Evolutionary conservation across 202 grass and related monocot genomes (phyloP).

Genomic region (Setaria italica): DNA sequence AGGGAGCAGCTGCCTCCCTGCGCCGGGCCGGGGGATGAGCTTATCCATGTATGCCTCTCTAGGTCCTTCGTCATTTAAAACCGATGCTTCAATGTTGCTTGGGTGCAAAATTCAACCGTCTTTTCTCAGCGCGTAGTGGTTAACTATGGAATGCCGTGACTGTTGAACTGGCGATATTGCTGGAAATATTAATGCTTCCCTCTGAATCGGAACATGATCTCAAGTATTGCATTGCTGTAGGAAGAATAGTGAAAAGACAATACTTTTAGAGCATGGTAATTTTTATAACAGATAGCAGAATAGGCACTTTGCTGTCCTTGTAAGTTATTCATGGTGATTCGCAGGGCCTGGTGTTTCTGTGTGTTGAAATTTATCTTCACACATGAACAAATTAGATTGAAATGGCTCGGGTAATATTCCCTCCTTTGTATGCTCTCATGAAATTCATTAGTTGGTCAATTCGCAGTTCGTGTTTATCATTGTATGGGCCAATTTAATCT

Average conservation of each 20-base stretch:
- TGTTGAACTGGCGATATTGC: not conserved
- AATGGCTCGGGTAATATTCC: conserved; percentile 26
- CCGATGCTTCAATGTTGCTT: not conserved
- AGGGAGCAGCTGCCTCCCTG: conserved; percentile 67
- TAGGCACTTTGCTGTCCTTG: not conserved
- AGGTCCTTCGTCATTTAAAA: not conserved
- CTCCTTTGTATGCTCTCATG: not conserved
- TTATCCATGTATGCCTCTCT: conserved; percentile 68
- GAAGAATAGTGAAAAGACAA: not conserved
- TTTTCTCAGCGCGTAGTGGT: not conserved
- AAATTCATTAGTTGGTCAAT: conserved; percentile 31
- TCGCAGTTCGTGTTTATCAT: conserved; percentile 23
- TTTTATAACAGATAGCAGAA: not conserved
- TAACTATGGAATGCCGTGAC: not conserved
- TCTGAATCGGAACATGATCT: conserved; percentile 23
- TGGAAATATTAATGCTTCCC: conserved; percentile 22
- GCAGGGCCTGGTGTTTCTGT: not conserved
- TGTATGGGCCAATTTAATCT: conserved; percentile 10
- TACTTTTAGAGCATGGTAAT: not conserved
- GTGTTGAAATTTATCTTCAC: conserved; percentile 8
- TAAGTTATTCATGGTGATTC: conserved; percentile 21
- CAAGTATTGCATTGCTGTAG: conserved; percentile 2
- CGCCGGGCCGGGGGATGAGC: conserved; percentile 58
- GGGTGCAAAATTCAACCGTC: not conserved
- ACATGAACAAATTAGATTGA: conserved; percentile 9